These are phyloP conservation scores for Wickerhamomyces sydowiorum DNA, from an alignment of 805 yeast species.

Conservation along the genomic window DNA sequence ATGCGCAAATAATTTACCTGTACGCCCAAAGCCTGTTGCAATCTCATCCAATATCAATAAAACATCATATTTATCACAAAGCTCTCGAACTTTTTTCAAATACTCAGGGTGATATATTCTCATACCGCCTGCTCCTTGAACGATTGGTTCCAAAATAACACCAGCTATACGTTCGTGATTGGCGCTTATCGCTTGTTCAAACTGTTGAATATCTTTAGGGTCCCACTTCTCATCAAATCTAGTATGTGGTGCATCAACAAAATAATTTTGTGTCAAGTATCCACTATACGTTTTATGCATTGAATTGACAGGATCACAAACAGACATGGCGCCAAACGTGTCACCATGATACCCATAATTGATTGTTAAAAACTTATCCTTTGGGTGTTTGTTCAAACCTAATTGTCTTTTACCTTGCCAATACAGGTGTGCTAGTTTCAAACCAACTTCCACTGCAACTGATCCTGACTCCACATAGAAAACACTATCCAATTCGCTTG, in stretches of 20 bases:
- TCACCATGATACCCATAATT: slow-evolving; percentile 33
- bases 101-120: slow-evolving; percentile 28
- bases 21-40: slow-evolving; percentile 30
- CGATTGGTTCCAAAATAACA: slow-evolving; percentile 30
- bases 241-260: slow-evolving; percentile 22
- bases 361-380: slow-evolving; percentile 24
- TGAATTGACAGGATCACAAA: slow-evolving; percentile 27
- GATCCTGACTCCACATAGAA: slow-evolving; percentile 21
- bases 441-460: slow-evolving; percentile 32
- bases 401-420: slow-evolving; percentile 12
- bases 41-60: slow-evolving; percentile 31
- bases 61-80: slow-evolving; percentile 26
- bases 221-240: slow-evolving; percentile 10
- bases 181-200: slow-evolving; percentile 22
- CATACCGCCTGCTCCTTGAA: slow-evolving; percentile 36
- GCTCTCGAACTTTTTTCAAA: slow-evolving; percentile 24
- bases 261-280: slow-evolving; percentile 24
- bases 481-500: slow-evolving; percentile 8
- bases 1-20: slow-evolving; percentile 32
- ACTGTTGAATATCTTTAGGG: slow-evolving; percentile 21
- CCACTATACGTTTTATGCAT: slow-evolving; percentile 28
- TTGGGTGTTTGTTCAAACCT: slow-evolving; percentile 16
- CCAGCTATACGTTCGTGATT: slow-evolving; percentile 30
- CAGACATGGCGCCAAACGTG: slow-evolving; percentile 33
- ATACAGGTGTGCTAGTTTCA: slow-evolving; percentile 29